A percentile compares a stretch with the other conserved stretches of the same genome.
phyloP scores from a whole-genome alignment of 2,329 filamentous ascomycete species.

The Fusarium multiceps region DNA sequence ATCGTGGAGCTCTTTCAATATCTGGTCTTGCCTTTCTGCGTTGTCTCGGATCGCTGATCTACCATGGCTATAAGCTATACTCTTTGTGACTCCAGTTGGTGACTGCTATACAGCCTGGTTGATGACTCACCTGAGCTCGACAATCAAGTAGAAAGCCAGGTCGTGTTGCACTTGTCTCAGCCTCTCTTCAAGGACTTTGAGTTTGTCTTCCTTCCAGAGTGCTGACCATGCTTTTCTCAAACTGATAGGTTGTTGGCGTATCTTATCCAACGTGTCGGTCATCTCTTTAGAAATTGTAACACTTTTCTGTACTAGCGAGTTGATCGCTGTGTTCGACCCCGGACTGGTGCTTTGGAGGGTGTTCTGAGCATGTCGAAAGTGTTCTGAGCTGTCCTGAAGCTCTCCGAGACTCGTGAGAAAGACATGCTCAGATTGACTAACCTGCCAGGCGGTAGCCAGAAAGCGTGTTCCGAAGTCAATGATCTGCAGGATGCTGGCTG shows the following conservation, averaged over 20 bases:
- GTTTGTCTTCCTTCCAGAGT: slow-evolving; percentile 2
- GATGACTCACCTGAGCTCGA: not conserved
- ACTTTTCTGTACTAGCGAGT: not conserved
- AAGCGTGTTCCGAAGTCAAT: slow-evolving; percentile 22
- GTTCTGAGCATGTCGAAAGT: not conserved
- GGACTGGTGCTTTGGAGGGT: not conserved
- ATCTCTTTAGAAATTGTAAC: not conserved
- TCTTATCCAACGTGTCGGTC: not conserved
- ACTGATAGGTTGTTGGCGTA: not conserved
- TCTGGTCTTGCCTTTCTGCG: not conserved
- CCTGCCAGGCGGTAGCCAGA: not conserved
- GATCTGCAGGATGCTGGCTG: slow-evolving; percentile 10
- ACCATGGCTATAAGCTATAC: not conserved
- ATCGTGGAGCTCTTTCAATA: not conserved
- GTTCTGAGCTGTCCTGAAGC: not conserved
- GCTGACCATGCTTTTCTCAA: slow-evolving; percentile 4
- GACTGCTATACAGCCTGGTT: not conserved
- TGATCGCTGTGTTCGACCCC: not conserved
- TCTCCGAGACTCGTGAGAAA: not conserved
- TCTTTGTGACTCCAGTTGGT: rapidly evolving
- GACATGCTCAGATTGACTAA: not conserved
- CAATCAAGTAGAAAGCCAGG: not conserved
- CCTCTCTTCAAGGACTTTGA: not conserved
- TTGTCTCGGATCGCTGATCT: not conserved
- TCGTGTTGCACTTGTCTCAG: not conserved